Evolutionary conservation across 371 early-diverging fungal genomes (phyloP), one percentile per base, ranked within the genome.

Genomic region (Caulochytrium protostelioides): DNA sequence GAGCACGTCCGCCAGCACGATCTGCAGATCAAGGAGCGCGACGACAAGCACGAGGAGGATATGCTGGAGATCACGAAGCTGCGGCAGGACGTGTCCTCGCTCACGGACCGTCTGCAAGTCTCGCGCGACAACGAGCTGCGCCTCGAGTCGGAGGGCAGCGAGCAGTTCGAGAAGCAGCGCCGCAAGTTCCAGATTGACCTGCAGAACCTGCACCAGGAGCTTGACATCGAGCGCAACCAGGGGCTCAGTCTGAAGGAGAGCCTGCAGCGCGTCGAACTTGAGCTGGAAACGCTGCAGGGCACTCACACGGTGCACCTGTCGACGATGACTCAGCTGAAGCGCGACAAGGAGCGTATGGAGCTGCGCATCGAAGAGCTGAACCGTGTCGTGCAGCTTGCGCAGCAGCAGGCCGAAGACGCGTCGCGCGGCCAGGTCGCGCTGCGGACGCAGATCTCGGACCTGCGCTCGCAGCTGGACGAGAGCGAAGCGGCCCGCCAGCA

Each of bases 181-280:
- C 52, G 51, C 25, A 79, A 75, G 53, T 83, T 76, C 52, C 77
- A 78, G 39, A 67, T 61, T 32, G 79, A 83, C 57, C 50, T 80
- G 21, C 73, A 74, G 34, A 64, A 69, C 22, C 60, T 81, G 22
- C 57, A 71, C 30, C 45, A 57, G 2, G 84, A 83, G 45, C 56
- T 83, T 12, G 84, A 85, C 38, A 44, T 57, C 2, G 77, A 77
- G 40, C 74, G 70, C 55, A 54, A 50, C 34, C 64, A 62, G 38
- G 30, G 57, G 16, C 38, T 72, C n/a, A 52, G 53, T 19, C 54
- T 77, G 42, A 76, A 76, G 44, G 74, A 79, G 22, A 47, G 55
- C 16, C 59, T 68, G 36, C 56, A 60, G 20, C 57, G 57, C 6
- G 50, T 79, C 2, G 66, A 67, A 29, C 39, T 38, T 13, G 67